These are phyloP conservation scores for Hypomyces perniciosus DNA, from an alignment of 2,329 filamentous ascomycete genomes.

Conservation along the genomic window DNA sequence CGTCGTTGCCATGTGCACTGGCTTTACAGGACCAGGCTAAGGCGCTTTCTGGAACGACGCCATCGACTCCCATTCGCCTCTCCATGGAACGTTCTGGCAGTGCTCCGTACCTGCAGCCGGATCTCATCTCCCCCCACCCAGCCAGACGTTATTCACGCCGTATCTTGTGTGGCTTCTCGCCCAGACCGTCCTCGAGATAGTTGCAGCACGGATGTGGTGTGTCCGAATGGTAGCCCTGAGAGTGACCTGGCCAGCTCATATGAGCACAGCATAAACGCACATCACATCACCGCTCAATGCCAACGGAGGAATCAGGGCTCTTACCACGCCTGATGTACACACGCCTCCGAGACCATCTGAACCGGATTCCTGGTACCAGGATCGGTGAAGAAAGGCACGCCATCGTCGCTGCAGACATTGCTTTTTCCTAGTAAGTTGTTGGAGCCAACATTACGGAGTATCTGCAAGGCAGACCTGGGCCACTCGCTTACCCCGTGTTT, in stretches of 20 bases:
- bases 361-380: background rate
- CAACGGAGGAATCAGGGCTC: background rate
- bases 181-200: slow-evolving; percentile 2
- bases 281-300: slow-evolving; percentile 1
- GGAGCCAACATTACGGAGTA: background rate
- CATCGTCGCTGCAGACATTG: no score
- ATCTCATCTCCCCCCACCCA: slow-evolving; percentile 1
- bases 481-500: background rate
- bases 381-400: background rate
- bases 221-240: slow-evolving; percentile 1
- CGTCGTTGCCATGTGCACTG: slow-evolving; percentile 4
- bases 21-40: background rate
- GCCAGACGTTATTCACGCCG: background rate
- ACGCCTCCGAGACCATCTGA: background rate
- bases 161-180: background rate
- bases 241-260: slow-evolving; percentile 8
- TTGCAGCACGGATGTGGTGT: slow-evolving; percentile 5
- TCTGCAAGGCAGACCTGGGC: background rate
- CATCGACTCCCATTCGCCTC: slow-evolving; percentile 1
- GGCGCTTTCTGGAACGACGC: slow-evolving; percentile 9
- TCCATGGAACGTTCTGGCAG: background rate
- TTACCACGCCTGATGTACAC: background rate
- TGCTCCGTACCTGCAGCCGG: slow-evolving; percentile 6
- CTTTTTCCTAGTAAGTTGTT: no score
- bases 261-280: background rate